Base-by-base conservation (phyloP, 2,329 filamentous ascomycete genomes). In the Samsoniella hepiali region DNA sequence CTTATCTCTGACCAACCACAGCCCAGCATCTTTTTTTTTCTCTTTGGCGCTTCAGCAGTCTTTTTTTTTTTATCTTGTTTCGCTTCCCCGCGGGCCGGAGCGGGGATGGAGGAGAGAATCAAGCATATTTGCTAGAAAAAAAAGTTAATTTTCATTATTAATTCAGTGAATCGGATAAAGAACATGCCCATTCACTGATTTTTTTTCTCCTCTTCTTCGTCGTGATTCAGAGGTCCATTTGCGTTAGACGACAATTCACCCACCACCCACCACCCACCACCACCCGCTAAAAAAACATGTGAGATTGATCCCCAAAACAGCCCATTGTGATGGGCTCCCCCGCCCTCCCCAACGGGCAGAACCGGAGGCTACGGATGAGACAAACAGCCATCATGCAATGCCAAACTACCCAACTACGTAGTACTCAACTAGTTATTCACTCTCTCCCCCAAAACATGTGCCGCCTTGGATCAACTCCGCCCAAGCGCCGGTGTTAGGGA, bases 1-100 rank as follows among this genome's bases (percentile, higher is more conserved):
- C 59, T 62, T 62, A 62, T 62, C 59, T 62, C 59, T 62, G 50
- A 8, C 59, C 59, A 62, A 62, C 40, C 22, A 55, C 8, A 27
- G 31, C 13, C 13, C 3, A 7, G 5, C 32, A 49, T 51, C 49
- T n/a, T 9, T 3, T 13, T 5, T 15, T 51, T 5, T 51, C 31
- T 51, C 13, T 32, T 22, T 22, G 22, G 22, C 22, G 22, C 22
- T 22, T 22, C 22, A 22, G 22, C 3, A 7, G 5, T n/a, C 38
- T 51, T 31, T n/a, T 9, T 3, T 3, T 3, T 29, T 47, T 22
- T 51, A 15, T 51, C 13, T 32, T 22, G 22, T 22, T 22, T 22
- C 22, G 38, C 38, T 40, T 40, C 38, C 38, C 38, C 38, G 38
- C 38, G 38, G 38, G 38, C 38, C 38, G 5, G 38, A 15, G 38